Base-by-base conservation (phyloP, 352 stramenopile species). In the Pelagophyceae sp. region DNA sequence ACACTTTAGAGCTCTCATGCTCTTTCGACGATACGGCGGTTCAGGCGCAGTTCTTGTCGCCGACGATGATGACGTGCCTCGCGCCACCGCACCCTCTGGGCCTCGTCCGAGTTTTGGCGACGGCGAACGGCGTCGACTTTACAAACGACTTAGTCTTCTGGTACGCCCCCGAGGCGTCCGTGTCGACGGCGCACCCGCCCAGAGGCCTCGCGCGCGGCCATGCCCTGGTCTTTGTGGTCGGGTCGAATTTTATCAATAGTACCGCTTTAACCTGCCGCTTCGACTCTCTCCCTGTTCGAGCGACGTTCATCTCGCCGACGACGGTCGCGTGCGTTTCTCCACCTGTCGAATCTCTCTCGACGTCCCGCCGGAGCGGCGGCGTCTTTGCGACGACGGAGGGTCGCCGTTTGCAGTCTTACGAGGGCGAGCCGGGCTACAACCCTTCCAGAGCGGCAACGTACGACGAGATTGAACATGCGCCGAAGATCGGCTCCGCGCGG, bases 211-310 rank as follows among this genome's bases (percentile, higher is more conserved):
- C 91, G 50, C 80, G 90, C 35, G 90, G 90, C 58, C 87, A 91
- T 31, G 89, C 87, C 0, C 89, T 93, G 0, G 81, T 97, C 0
- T 96, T 98, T 81, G 84, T 97, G 5, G 88, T 88, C 65, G 95
- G 95, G 23, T 86, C 87, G 32, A 97, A 98, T 78, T 98, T 98
- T 77, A 72, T 96, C 32, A 97, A 96, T 77, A 85, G 90, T 29
- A 93, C 90, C 11, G 76, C 88, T 0, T 82, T 98, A 27, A 80
- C 80, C 20, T 98, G 94, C 78, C 86, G 84, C 0, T 97, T 98
- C 83, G 93, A 87, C 25, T 84, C 85, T 29, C 67, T 86, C 17
- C 77, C 84, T 25, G 87, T 87, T 1, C 82, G 80, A 76, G 93
- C 90, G 6, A 92, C 86, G 5, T 95, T 90, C 54, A 77, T 98